These are phyloP conservation scores for Sarcomyxa edulis DNA, from an alignment of 768 basidiomycete genomes.

Conservation along the genomic window DNA sequence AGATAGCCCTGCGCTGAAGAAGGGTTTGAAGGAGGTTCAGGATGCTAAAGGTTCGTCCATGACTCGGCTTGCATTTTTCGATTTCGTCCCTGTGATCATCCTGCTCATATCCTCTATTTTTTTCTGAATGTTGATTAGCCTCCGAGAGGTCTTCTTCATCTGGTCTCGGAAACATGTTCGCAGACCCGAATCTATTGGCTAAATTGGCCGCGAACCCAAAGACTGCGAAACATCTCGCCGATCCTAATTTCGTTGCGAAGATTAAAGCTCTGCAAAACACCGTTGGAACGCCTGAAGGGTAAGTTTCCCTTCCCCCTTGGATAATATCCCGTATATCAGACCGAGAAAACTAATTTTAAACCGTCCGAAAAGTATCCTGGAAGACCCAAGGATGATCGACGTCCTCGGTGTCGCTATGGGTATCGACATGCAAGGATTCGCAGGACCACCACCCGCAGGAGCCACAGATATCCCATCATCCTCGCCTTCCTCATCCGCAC, in stretches of 20 bases:
- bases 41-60: conserved; percentile 79
- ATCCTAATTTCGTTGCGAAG: conserved; percentile 78
- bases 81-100: background rate
- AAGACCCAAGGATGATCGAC: conserved; percentile 91
- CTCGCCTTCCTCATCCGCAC: conserved; percentile 26
- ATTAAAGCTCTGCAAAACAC: too few species aligned
- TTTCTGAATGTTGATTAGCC: conserved; percentile 2
- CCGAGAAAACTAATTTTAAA: too few species aligned
- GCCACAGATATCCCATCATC: conserved; percentile 69
- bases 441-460: conserved; percentile 70
- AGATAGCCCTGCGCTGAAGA: conserved; percentile 75
- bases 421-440: conserved; percentile 84
- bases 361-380: conserved; percentile 52
- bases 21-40: conserved; percentile 85
- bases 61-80: too few species aligned
- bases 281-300: too few species aligned
- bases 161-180: conserved; percentile 73
- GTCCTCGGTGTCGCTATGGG: conserved; percentile 92
- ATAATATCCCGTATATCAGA: too few species aligned
- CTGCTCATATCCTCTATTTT: background rate
- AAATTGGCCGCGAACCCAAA: conserved; percentile 87
- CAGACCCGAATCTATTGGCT: conserved; percentile 74
- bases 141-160: conserved; percentile 16
- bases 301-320: too few species aligned
- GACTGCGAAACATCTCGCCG: conserved; percentile 77